phyloP scores from a whole-genome alignment of 345 rosid species.

The Rubroshorea leprosula region DNA sequence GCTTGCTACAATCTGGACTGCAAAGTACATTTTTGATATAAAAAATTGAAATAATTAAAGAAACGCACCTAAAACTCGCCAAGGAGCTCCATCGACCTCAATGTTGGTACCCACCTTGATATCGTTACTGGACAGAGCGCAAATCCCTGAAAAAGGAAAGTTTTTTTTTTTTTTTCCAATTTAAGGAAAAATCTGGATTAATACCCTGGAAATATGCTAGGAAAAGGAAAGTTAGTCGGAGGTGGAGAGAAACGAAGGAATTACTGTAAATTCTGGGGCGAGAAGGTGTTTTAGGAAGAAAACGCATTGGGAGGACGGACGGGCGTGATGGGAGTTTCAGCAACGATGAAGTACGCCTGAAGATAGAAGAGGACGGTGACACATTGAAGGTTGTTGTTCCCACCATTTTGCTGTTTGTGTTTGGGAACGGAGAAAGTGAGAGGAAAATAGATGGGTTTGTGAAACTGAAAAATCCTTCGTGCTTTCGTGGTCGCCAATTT shows the following conservation, averaged over 20 bases:
- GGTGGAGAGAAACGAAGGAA: too few relatives aligned
- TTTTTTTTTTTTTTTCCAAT: too few relatives aligned
- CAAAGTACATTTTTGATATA: too few relatives aligned
- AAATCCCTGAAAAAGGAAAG: constrained; percentile 58
- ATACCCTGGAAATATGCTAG: too few relatives aligned
- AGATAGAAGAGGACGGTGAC: constrained; percentile 24
- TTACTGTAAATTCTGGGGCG: constrained; percentile 44
- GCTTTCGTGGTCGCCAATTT: too few relatives aligned
- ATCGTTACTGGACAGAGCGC: constrained; percentile 68
- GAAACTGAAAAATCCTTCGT: too few relatives aligned
- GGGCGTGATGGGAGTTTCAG: constrained; percentile 35
- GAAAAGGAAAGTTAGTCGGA: too few relatives aligned
- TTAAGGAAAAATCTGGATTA: background rate
- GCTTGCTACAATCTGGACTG: too few relatives aligned
- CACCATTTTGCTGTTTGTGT: constrained; percentile 51
- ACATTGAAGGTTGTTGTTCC: constrained; percentile 29
- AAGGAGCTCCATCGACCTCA: constrained; percentile 92
- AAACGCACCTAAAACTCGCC: constrained; percentile 69
- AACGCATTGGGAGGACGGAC: constrained; percentile 29
- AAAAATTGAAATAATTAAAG: background rate
- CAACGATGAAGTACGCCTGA: constrained; percentile 25
- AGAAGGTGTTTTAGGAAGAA: constrained; percentile 25
- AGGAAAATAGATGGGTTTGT: constrained; percentile 14
- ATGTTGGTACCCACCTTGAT: constrained; percentile 80
- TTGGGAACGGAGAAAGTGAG: constrained; percentile 12